A percentile compares a stretch with the other conserved stretches of the same genome.
Evolutionary conservation across 2,329 filamentous ascomycete species (phyloP).

Genomic region (Zalaria obscura): DNA sequence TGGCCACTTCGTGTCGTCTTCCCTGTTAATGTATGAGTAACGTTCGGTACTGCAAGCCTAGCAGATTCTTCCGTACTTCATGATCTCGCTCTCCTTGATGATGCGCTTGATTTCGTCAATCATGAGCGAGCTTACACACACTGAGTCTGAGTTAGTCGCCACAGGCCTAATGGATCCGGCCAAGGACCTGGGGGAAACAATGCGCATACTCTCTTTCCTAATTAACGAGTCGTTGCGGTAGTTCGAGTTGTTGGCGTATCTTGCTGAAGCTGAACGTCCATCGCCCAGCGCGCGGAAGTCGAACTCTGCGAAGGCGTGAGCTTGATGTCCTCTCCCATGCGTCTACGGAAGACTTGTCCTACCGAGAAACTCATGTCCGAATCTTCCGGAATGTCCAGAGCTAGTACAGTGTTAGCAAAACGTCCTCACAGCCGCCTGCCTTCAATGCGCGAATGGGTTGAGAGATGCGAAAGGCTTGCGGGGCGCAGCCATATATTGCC

Average conservation of each 20-base stretch:
- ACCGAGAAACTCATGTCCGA: slow-evolving; percentile 98
- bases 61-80: slow-evolving; percentile 54
- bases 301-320: slow-evolving; percentile 52
- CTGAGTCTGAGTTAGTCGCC: slow-evolving; percentile 30
- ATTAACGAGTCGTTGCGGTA: slow-evolving; percentile 98
- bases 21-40: slow-evolving; percentile 36
- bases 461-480: no score
- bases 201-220: slow-evolving; percentile 84
- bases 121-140: slow-evolving; percentile 87
- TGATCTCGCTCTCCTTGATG: slow-evolving; percentile 91
- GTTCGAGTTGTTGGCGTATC: slow-evolving; percentile 99
- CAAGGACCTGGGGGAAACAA: not conserved
- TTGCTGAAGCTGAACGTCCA: slow-evolving; percentile 79
- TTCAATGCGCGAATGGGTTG: no score
- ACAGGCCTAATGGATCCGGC: no score
- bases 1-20: slow-evolving; percentile 97
- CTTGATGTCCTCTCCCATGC: slow-evolving; percentile 5
- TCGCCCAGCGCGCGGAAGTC: slow-evolving; percentile 89
- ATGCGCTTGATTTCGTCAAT: slow-evolving; percentile 94
- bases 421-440: no score
- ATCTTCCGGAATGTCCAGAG: slow-evolving; percentile 92
- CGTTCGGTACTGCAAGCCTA: not conserved
- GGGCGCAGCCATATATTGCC: no score
- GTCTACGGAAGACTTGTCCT: slow-evolving; percentile 5
- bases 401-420: slow-evolving; percentile 30